phyloP scores from a whole-genome alignment of 805 yeast genomes.

The Cephaloascus fragrans region DNA sequence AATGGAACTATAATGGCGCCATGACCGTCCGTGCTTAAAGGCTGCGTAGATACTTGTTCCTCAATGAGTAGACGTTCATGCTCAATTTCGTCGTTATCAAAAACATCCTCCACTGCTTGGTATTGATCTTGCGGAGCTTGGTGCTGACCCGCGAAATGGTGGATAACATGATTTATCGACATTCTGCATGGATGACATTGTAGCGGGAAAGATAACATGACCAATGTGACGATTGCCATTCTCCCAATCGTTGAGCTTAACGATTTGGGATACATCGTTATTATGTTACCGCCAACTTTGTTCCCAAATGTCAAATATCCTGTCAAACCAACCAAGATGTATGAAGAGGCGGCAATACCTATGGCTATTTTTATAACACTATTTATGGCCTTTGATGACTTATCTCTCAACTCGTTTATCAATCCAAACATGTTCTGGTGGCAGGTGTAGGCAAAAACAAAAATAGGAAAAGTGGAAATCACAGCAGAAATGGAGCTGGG shows the following conservation, averaged over 20 bases:
- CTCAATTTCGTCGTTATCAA: background rate
- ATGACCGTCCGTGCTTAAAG: conserved; percentile 2
- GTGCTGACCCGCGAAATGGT: conserved; percentile 26
- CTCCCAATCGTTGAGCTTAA: conserved; percentile 69
- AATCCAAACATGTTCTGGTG: conserved; percentile 92
- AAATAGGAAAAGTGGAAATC: conserved; percentile 78
- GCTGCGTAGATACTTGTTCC: conserved; percentile 9
- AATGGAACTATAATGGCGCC: conserved; percentile 10
- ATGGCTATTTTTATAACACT: conserved; percentile 45
- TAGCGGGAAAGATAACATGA: conserved; percentile 76
- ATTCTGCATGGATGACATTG: conserved; percentile 89
- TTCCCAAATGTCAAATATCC: conserved; percentile 89
- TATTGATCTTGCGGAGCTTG: background rate
- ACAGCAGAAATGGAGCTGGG: conserved; percentile 38
- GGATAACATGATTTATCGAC: conserved; percentile 64
- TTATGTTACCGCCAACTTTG: conserved; percentile 67
- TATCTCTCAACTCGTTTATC: conserved; percentile 66
- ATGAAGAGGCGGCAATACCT: conserved; percentile 48
- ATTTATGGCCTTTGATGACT: conserved; percentile 34
- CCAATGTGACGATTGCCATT: conserved; percentile 70
- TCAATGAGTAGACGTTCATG: background rate
- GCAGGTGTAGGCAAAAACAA: conserved; percentile 91
- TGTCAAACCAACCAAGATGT: conserved; percentile 62
- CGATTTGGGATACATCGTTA: conserved; percentile 62
- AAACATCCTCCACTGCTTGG: conserved; percentile 1